Conservation (phyloP, 768 basidiomycete genomes). For the Chiua virens region DNA sequence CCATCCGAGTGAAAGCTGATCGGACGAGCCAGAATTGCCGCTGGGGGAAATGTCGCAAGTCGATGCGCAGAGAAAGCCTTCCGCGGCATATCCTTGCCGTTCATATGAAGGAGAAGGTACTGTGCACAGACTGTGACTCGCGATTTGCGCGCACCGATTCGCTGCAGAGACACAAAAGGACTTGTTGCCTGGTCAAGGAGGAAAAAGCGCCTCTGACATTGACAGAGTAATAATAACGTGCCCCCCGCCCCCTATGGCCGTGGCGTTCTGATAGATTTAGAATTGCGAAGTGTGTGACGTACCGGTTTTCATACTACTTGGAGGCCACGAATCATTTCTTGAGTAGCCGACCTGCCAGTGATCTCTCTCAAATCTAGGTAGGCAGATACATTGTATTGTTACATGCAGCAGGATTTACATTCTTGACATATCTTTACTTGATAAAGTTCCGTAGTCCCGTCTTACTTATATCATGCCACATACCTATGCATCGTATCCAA, state of each 20-base stretch:
- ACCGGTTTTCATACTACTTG: background rate
- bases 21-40: slow-evolving; percentile 7
- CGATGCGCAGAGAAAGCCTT: slow-evolving; percentile 28
- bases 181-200: slow-evolving; percentile 3
- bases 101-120: slow-evolving; percentile 20
- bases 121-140: slow-evolving; percentile 16
- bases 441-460: too few species aligned
- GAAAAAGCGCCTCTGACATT: background rate
- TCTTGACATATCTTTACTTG: too few species aligned
- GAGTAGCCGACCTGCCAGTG: too few species aligned
- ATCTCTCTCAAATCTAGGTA: too few species aligned
- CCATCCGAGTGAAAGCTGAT: slow-evolving; percentile 6
- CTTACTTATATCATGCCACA: too few species aligned
- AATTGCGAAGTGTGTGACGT: background rate
- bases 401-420: too few species aligned
- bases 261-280: background rate
- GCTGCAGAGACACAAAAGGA: slow-evolving; percentile 21
- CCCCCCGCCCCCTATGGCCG: background rate
- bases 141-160: slow-evolving; percentile 27
- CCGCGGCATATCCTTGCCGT: slow-evolving; percentile 24
- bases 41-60: slow-evolving; percentile 17
- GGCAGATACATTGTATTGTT: too few species aligned
- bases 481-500: background rate
- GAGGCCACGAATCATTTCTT: background rate
- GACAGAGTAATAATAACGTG: background rate